phyloP scores from a whole-genome alignment of 306 rosid genomes.

The Cucurbita ficifolia region DNA sequence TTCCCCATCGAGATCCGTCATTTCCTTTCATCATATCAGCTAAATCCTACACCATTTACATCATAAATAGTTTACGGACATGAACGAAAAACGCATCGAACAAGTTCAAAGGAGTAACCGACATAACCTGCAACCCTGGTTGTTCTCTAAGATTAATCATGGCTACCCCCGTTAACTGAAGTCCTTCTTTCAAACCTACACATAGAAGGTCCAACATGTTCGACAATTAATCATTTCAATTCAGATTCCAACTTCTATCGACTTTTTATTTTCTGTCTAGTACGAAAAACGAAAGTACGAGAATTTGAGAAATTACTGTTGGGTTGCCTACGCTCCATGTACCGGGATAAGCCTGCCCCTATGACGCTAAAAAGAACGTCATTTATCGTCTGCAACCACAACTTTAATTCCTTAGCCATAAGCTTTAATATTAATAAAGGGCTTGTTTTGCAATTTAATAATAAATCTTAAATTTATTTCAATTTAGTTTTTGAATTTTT shows the following conservation, averaged over 20 bases:
- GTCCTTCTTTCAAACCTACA: conserved; percentile 55
- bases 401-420: neutral
- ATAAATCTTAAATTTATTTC: too few species aligned
- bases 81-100: too few species aligned
- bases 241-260: too few species aligned
- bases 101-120: neutral
- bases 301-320: conserved; percentile 27
- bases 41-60: conserved; percentile 31
- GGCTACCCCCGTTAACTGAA: conserved; percentile 68
- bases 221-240: neutral
- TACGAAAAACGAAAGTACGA: too few species aligned
- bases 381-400: conserved; percentile 59
- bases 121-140: conserved; percentile 53
- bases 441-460: neutral
- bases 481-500: too few species aligned
- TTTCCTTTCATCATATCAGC: conserved; percentile 48
- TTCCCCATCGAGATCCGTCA: conserved; percentile 62
- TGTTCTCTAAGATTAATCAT: conserved; percentile 65
- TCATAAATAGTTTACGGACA: too few species aligned
- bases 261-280: too few species aligned
- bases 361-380: conserved; percentile 68
- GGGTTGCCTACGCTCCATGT: conserved; percentile 45
- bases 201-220: neutral
- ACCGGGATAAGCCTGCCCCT: conserved; percentile 68
- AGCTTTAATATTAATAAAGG: too few species aligned